Evolutionary conservation across 1,284 basidiomycete species (phyloP), one percentile per base, ranked within the genome.

Genomic region (Ganoderma lucidum): DNA sequence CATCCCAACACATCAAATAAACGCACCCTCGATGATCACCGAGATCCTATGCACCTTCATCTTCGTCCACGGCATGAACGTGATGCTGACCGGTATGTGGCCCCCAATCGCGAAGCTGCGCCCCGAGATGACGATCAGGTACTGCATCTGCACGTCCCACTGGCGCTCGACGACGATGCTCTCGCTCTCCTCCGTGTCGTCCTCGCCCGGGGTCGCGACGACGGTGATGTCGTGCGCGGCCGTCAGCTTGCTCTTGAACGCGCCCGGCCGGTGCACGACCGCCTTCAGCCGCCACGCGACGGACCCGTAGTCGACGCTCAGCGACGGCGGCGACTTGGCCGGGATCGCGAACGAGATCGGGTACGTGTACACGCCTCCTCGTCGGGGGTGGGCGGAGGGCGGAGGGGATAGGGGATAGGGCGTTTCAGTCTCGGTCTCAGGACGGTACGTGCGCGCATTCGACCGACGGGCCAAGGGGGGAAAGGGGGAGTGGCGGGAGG

Each of bases 81-180:
- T 91, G 53, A 99, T 84, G 64, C 89, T 89, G 51, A 99, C 83
- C 0, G 96, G 95, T 65, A 99, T 89, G 17, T 85, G 85, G 28
- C 95, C 93, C 23, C 96, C 96, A 62, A 99, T 89, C 15, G 92
- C 88, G 80, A 96, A 95, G 72, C 89, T 91, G 72, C 93, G 91
- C 15, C 94, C 95, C 41, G 91, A 89, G 35, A 98, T 83, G 0
- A 92, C 88, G 67, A 99, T 92, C 66, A 93, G 83, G 75, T 95
- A 96, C 73, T 95, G 91, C 77, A 99, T 84, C 78, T 98, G 93
- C 69, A 92, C 88, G 70, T 98, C 97, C 97, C 97, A 99, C 75
- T 93, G 91, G 32, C 96, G 85, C 78, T 98, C 94, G 15, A 99
- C 91, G 62, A 96, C 87, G 70, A 99, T 92, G 74, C 91, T 90